Conservation (phyloP, 805 yeast species). For the Spathaspora girioi region DNA sequence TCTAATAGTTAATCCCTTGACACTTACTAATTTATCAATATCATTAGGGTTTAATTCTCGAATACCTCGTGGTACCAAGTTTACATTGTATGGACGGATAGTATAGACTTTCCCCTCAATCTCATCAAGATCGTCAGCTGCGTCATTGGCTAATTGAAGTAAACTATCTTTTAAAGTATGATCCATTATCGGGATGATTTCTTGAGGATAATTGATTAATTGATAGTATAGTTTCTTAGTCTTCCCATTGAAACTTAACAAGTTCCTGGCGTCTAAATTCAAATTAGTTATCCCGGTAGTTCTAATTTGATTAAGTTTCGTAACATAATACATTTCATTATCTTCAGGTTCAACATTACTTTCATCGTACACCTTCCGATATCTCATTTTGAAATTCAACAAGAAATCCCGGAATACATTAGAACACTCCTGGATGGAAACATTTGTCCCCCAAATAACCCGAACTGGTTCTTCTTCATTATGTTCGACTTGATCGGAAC, state of each 20-base stretch:
- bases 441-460: conserved; percentile 98
- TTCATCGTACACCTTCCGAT: conserved; percentile 52
- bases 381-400: conserved; percentile 76
- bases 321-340: conserved; percentile 70
- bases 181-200: conserved; percentile 96
- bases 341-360: conserved; percentile 48
- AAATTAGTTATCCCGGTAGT: conserved; percentile 76
- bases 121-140: conserved; percentile 45
- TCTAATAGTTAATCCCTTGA: conserved; percentile 87
- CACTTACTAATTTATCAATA: conserved; percentile 86
- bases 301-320: conserved; percentile 69
- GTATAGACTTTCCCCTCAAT: conserved; percentile 81
- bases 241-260: conserved; percentile 62
- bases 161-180: conserved; percentile 89
- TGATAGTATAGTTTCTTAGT: conserved; percentile 82
- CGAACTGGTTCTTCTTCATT: conserved; percentile 65
- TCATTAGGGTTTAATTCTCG: conserved; percentile 91
- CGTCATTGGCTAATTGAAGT: conserved; percentile 65
- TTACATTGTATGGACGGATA: conserved; percentile 84
- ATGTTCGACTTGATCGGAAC: conserved; percentile 21
- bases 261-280: conserved; percentile 78
- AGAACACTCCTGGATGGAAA: conserved; percentile 83
- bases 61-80: conserved; percentile 67
- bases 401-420: conserved; percentile 78
- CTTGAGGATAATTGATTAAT: conserved; percentile 90